Base-by-base conservation (phyloP, 805 yeast genomes). In the Candida yuanshanica region DNA sequence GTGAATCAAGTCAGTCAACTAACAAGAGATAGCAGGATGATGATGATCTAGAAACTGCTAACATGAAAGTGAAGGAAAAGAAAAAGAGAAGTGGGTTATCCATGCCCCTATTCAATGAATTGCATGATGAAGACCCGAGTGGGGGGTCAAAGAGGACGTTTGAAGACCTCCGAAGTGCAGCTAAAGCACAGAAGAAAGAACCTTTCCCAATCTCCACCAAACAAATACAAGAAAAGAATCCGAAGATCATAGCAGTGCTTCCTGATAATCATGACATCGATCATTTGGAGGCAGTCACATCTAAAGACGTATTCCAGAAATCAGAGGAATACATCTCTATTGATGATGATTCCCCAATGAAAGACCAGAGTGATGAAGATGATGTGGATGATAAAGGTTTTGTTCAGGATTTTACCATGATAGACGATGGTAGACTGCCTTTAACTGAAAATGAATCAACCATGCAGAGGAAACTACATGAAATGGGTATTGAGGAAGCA, bases 401-500 rank as follows among this genome's bases (percentile, higher is more conserved):
- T 22, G 18, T 17, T 7, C 26, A 22, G 9, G 35, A 33, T 27
- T 26, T 26, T 9, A 25, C 43, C 58, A 42, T 43, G 44, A n/a
- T 45, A 5, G 51, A 48, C 14, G 55, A 51, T 35, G 56, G 53
- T 4, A 35, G 49, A 16, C 20, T 64, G 21, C 58, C 67, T 2
- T 39, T 64, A 14, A 51, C 60, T 1, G 48, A 52, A 9, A 52
- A 47, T 11, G 68, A 64, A 41, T 26, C 41, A 13, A 42, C 44
- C 4, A 34, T 60, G 7, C 66, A 61, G 36, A 43, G 49, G 33
- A 43, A 51, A 34, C 35, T 59, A 29, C 41, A 52, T 6, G 51
- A 56, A 8, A 51, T 55, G 46, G 64, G 60, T 23, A 64, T 65
- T 20, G 62, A 63, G 32, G 64, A 62, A 25, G 63, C 68, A 0